A percentile compares a stretch with the other conserved stretches of the same genome.
These are phyloP conservation scores for Neurospora tetraspora DNA, from an alignment of 495 filamentous ascomycete species.

Conservation along the genomic window DNA sequence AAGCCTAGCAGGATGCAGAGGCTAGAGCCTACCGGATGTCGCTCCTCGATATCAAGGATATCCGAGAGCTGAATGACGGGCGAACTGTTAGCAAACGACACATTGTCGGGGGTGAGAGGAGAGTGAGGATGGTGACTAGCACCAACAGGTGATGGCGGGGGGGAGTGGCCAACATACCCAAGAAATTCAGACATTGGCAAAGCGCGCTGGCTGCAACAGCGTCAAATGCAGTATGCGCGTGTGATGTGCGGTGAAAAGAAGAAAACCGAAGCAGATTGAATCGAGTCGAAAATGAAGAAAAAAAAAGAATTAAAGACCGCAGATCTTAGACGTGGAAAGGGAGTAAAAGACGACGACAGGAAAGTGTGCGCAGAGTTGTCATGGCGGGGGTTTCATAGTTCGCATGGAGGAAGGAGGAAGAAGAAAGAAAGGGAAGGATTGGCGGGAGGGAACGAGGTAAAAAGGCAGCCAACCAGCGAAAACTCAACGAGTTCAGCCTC, in stretches of 20 bases:
- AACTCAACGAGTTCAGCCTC: slow-evolving; percentile 21
- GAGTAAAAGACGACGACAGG: background rate
- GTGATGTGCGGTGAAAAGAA: background rate
- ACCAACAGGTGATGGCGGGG: background rate
- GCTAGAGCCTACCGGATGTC: slow-evolving; percentile 70
- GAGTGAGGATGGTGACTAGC: background rate
- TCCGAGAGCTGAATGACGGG: slow-evolving; percentile 47
- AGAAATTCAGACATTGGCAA: slow-evolving; percentile 41
- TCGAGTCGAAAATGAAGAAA: background rate
- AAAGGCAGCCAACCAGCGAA: slow-evolving; percentile 12
- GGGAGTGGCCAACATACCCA: slow-evolving; percentile 26
- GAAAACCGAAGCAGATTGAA: background rate
- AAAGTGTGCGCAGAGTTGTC: background rate
- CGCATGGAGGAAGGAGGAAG: slow-evolving; percentile 3
- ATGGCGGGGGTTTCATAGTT: slow-evolving; percentile 6
- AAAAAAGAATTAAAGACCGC: background rate
- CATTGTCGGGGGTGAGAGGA: background rate
- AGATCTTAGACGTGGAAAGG: background rate
- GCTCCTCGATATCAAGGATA: slow-evolving; percentile 90
- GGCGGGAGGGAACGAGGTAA: background rate
- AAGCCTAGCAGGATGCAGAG: background rate
- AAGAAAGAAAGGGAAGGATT: slow-evolving; percentile 6
- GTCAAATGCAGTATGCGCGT: slow-evolving; percentile 4
- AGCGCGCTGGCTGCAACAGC: background rate
- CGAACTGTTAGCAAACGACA: slow-evolving; percentile 14